A percentile compares a stretch with the other conserved stretches of the same genome.
Conservation (phyloP, 805 yeast species). For the Clavispora fructus region DNA sequence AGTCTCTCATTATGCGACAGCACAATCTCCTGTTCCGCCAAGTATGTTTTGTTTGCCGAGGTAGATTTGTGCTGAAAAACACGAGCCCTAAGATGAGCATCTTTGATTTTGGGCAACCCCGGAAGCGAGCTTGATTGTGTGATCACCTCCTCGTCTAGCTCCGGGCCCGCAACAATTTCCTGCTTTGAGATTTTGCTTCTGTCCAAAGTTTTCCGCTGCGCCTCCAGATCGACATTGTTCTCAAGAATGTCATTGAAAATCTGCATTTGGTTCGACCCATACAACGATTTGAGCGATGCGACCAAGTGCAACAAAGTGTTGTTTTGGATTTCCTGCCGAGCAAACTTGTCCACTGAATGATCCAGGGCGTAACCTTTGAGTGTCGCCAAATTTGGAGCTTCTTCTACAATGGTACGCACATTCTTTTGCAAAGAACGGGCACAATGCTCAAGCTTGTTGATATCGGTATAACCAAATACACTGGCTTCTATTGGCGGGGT, state of each 20-base stretch:
- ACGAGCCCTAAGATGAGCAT: constrained; percentile 53
- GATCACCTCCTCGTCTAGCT: neutral
- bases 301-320: constrained; percentile 56
- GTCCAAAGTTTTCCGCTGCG: neutral
- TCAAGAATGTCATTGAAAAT: constrained; percentile 52
- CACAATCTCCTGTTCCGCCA: constrained; percentile 53
- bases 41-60: constrained; percentile 51
- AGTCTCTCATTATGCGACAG: constrained; percentile 76
- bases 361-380: constrained; percentile 28
- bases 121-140: constrained; percentile 40
- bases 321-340: constrained; percentile 47
- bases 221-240: constrained; percentile 26
- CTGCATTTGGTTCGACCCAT: constrained; percentile 43
- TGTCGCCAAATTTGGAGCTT: constrained; percentile 51
- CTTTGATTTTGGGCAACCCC: constrained; percentile 58
- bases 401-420: constrained; percentile 27
- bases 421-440: constrained; percentile 43
- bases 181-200: neutral
- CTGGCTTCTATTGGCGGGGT: neutral
- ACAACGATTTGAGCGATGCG: constrained; percentile 50
- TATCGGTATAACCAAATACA: constrained; percentile 30
- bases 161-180: neutral
- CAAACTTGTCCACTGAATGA: constrained; percentile 34
- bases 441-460: constrained; percentile 36
- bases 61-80: constrained; percentile 82